Evolutionary conservation across 2,329 filamentous ascomycete species (phyloP).

Genomic region (Cladophialophora psammophila): DNA sequence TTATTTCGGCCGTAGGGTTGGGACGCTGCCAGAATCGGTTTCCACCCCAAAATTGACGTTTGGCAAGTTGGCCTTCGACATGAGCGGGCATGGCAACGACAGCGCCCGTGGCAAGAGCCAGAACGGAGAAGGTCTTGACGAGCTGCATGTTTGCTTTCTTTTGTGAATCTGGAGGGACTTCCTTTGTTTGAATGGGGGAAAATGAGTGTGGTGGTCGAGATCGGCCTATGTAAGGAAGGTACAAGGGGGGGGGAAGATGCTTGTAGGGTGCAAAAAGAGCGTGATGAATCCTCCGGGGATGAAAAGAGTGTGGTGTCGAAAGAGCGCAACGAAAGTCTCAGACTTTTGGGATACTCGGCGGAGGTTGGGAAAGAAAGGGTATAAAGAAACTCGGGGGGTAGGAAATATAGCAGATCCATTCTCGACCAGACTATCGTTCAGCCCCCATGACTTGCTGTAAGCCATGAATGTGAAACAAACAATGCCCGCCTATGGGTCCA

Average conservation of each 20-base stretch:
- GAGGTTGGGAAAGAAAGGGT: slow-evolving; percentile 21
- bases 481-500: slow-evolving; percentile 19
- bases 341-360: slow-evolving; percentile 32
- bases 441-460: slow-evolving; percentile 14
- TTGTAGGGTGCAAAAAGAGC: slow-evolving; percentile 23
- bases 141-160: slow-evolving; percentile 33
- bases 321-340: slow-evolving; percentile 39
- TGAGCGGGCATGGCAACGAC: slow-evolving; percentile 43
- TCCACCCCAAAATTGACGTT: slow-evolving; percentile 28
- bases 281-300: slow-evolving; percentile 37
- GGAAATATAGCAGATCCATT: slow-evolving; percentile 27
- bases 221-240: slow-evolving; percentile 20
- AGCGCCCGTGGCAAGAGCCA: slow-evolving; percentile 42
- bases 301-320: slow-evolving; percentile 35
- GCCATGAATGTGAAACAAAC: slow-evolving; percentile 33
- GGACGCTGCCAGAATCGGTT: slow-evolving; percentile 29
- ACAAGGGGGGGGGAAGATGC: not conserved
- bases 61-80: slow-evolving; percentile 19
- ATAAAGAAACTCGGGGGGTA: slow-evolving; percentile 15
- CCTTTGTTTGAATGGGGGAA: not conserved
- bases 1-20: slow-evolving; percentile 22
- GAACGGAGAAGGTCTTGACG: slow-evolving; percentile 42
- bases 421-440: slow-evolving; percentile 17
- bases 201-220: slow-evolving; percentile 8
- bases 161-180: not conserved